Evolutionary conservation across 805 yeast species (phyloP), one percentile per base, ranked within the genome.

Genomic region (Saturnispora dispora): DNA sequence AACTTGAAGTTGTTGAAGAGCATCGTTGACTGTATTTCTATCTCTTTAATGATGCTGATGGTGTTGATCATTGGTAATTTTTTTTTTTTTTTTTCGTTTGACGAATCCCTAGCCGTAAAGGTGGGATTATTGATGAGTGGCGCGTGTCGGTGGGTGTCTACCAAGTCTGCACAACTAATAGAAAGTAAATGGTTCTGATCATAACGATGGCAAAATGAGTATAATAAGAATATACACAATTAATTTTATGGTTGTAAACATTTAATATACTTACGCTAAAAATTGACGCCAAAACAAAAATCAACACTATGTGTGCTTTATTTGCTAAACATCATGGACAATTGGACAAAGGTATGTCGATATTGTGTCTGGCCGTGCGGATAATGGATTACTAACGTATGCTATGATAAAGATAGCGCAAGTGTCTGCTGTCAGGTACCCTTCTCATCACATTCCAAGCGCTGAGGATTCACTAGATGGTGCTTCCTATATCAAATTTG

Each of bases 401-500:
- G n/a, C 30, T 25, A 15, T 20, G 20, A 5, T 4, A 37, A 8
- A 49, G 52, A 49, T 49, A 25, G 23, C 47, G 18, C 52, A 49
- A 30, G 27, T 44, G 11, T 33, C 54, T 8, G 46, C 39, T 9
- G 44, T 53, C n/a, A 52, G 56, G 48, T 53, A 53, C 46, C 56
- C 70, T 20, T 62, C 63, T 46, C 53, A 57, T 35, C 54, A 56
- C 11, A 50, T 54, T 7, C 56, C 52, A n/a, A 22, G 51, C 22
- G 53, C 53, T 4, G 36, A 53, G 27, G 46, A 60, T 58, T 5
- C 58, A 48, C 35, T 61, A 53, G 51, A 55, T 4, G 27, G 59
- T 39, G 55, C 63, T 8, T 63, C 71, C 2, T 57, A 66, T 10
- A 43, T 79, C 7, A 65, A 67, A 3, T 89, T 89, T 64, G 96